Evolutionary conservation across 2,329 filamentous ascomycete species (phyloP).

Genomic region (Beauveria varroae): DNA sequence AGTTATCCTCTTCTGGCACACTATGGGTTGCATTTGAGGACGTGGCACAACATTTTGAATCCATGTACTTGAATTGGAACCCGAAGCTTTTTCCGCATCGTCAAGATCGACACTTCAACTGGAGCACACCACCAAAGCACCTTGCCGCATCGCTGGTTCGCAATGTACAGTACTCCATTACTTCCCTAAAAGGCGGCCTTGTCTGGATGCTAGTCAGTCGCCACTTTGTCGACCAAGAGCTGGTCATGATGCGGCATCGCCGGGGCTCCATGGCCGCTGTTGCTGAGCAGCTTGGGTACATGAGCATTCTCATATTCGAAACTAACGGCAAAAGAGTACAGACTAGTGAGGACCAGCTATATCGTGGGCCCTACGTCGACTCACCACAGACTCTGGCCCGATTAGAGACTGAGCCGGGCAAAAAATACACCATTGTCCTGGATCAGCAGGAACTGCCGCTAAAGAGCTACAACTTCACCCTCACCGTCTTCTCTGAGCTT

Average conservation of each 20-base stretch:
- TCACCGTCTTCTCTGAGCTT: slow-evolving; percentile 70
- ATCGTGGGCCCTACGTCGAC: slow-evolving; percentile 82
- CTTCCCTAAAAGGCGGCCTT: slow-evolving; percentile 47
- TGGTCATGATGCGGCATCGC: slow-evolving; percentile 44
- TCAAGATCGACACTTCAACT: slow-evolving; percentile 85
- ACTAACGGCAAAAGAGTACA: slow-evolving; percentile 64
- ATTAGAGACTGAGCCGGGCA: slow-evolving; percentile 38
- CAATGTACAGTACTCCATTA: slow-evolving; percentile 66
- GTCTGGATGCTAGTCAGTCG: slow-evolving; percentile 83
- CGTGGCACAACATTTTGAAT: slow-evolving; percentile 86
- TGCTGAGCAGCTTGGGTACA: slow-evolving; percentile 63
- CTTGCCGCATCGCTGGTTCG: slow-evolving; percentile 50
- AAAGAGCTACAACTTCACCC: slow-evolving; percentile 72
- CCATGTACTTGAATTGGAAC: slow-evolving; percentile 97
- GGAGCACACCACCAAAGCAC: slow-evolving; percentile 53
- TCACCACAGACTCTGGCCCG: slow-evolving; percentile 85
- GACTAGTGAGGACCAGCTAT: slow-evolving; percentile 61
- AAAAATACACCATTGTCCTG: slow-evolving; percentile 54
- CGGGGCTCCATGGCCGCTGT: slow-evolving; percentile 34
- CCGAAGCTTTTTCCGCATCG: slow-evolving; percentile 72
- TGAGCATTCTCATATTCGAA: slow-evolving; percentile 77
- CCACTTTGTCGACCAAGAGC: slow-evolving; percentile 69
- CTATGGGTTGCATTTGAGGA: slow-evolving; percentile 92
- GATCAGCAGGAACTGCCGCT: slow-evolving; percentile 73
- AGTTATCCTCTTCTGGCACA: slow-evolving; percentile 48